Conservation (phyloP, 257 asterid species). For the Lycium barbarum region DNA sequence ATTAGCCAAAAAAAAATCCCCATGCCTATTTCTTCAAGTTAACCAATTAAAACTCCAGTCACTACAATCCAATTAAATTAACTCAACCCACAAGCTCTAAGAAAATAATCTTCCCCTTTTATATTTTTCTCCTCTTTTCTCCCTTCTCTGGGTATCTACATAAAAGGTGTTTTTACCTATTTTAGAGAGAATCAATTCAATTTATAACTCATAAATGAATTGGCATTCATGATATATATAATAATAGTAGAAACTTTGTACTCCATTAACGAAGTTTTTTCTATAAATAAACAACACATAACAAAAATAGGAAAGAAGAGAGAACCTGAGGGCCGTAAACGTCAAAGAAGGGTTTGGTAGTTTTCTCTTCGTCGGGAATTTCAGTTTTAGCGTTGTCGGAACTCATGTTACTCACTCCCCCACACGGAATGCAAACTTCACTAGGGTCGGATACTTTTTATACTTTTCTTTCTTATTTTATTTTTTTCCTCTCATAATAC, state of each 20-base stretch:
- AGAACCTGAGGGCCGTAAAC: constrained; percentile 84
- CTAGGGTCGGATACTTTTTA: not conserved
- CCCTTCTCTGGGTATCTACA: too few relatives aligned
- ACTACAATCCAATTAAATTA: not conserved
- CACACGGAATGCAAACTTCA: too few relatives aligned
- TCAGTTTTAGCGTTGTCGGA: constrained; percentile 44
- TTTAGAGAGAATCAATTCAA: not conserved
- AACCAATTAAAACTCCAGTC: not conserved
- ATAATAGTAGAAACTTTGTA: not conserved
- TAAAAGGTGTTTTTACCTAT: not conserved
- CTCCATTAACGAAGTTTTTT: not conserved
- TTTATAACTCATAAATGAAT: not conserved
- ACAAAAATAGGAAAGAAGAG: not conserved
- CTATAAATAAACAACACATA: not conserved
- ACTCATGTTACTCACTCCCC: constrained; percentile 42
- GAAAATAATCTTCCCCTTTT: not conserved
- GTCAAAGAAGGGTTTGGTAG: constrained; percentile 64
- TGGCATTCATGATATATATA: not conserved
- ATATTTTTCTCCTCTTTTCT: not conserved
- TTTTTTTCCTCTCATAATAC: too few relatives aligned
- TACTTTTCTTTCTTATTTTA: not conserved
- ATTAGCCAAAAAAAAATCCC: not conserved
- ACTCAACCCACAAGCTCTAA: not conserved
- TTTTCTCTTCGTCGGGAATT: constrained; percentile 40
- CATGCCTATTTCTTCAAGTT: constrained; percentile 10